Evolutionary conservation across 2,329 filamentous ascomycete species (phyloP).

Genomic region (Claviceps citrina): DNA sequence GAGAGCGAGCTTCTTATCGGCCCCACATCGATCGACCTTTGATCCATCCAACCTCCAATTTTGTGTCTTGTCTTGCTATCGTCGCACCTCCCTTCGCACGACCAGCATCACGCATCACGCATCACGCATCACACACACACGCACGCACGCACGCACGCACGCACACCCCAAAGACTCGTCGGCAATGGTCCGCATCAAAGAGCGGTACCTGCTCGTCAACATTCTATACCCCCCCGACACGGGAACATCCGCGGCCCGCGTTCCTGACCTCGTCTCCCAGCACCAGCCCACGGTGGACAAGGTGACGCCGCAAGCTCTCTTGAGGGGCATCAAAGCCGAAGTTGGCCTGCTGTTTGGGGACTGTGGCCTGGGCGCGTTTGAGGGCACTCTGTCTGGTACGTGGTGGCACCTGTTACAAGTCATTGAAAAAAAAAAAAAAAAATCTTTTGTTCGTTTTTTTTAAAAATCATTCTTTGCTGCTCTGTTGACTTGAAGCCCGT

Average conservation of each 20-base stretch:
- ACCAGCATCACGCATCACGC: not conserved
- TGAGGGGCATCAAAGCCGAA: slow-evolving; percentile 54
- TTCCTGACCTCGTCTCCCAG: slow-evolving; percentile 53
- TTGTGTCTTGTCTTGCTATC: not conserved
- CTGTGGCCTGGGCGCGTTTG: slow-evolving; percentile 64
- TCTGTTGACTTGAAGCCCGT: too few species aligned
- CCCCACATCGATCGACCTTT: too few species aligned
- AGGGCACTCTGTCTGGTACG: slow-evolving; percentile 52
- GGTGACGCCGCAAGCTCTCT: slow-evolving; percentile 49
- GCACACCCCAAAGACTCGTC: too few species aligned
- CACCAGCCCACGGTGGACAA: slow-evolving; percentile 63
- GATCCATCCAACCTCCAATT: not conserved
- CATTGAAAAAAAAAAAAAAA: too few species aligned
- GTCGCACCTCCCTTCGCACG: too few species aligned
- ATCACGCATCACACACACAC: not conserved
- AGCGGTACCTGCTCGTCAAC: slow-evolving; percentile 88
- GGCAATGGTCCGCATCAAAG: slow-evolving; percentile 85
- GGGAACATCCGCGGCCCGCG: slow-evolving; percentile 18
- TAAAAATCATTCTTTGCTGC: not conserved
- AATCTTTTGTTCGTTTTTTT: not conserved
- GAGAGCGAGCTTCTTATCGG: not conserved
- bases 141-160: not conserved
- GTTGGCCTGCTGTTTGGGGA: slow-evolving; percentile 70
- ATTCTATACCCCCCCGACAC: slow-evolving; percentile 65
- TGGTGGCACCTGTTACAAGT: too few species aligned